Evolutionary conservation across 192 early-diverging fungal species (phyloP), one percentile per base, ranked within the genome.

Genomic region (Mortierella claussenii): DNA sequence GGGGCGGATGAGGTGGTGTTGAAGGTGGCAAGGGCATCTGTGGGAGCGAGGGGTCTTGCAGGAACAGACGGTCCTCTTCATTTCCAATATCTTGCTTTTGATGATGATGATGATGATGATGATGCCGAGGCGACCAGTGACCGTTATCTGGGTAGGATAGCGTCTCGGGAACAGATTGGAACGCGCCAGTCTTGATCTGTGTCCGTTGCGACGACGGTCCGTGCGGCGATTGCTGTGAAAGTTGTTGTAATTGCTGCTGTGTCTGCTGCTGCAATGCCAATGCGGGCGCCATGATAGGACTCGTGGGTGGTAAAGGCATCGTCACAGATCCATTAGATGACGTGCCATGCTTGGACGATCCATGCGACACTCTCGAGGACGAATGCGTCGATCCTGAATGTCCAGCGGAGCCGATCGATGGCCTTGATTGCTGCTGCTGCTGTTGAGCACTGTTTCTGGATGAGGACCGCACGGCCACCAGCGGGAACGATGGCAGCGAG

Each of bases 331-430:
- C 51, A 56, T 36, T 49, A 2, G 63, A 65, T 1, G 63, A 60
- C 2, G 53, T 45, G 18, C 60, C 60, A 30, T 55, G 45, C 46
- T 71, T 71, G 31, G 45, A 44, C 8, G 69, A 73, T 4, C 43
- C 60, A 18, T 43, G 42, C 3, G 61, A 65, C 15, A 65, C 27
- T 23, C 55, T 48, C 11, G 37, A 53, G n/a, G n/a, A n/a, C 26
- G 67, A 69, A 26, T 37, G 32, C 3, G 48, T 34, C 4, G 67
- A 60, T 30, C 15, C 33, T n/a, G 67, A 52, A 30, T 58, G 49
- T 20, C 36, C 52, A 3, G 48, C 42, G 59, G 69, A 73, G n/a
- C 55, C 60, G 43, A 40, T 60, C 23, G 71, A 65, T 13, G 63
- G 43, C 1, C 60, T 36, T 17, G 50, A 45, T 44, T 62, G 68